Evolutionary conservation across 805 yeast species (phyloP).

Genomic region (Metschnikowia lunata): DNA sequence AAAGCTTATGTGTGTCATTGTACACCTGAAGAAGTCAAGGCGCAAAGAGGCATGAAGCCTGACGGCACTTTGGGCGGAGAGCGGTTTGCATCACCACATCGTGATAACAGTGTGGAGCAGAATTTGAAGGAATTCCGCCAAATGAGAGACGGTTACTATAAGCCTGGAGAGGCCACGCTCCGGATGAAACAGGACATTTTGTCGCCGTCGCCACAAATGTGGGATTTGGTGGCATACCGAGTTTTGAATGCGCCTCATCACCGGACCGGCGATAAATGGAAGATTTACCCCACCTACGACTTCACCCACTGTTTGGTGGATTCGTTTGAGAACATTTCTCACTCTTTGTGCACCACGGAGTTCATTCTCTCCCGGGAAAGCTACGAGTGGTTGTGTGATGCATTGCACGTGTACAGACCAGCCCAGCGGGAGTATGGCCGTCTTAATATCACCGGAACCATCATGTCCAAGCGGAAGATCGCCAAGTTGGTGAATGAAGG

Average conservation of each 20-base stretch:
- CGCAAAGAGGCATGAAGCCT: constrained; percentile 82
- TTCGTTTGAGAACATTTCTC: constrained; percentile 93
- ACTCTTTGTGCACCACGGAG: constrained; percentile 94
- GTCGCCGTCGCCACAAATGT: constrained; percentile 97
- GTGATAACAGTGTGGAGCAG: constrained; percentile 66
- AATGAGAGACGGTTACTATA: constrained; percentile 86
- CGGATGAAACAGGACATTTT: constrained; percentile 93
- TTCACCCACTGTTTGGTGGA: constrained; percentile 99
- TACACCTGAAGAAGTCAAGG: constrained; percentile 85
- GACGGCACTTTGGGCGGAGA: constrained; percentile 95
- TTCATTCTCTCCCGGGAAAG: constrained; percentile 88
- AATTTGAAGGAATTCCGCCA: constrained; percentile 76
- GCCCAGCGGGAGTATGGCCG: constrained; percentile 99
- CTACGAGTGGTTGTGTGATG: constrained; percentile 98
- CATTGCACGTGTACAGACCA: constrained; percentile 90
- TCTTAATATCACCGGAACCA: constrained; percentile 89
- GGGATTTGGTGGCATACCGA: constrained; percentile 98
- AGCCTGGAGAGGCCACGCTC: constrained; percentile 88
- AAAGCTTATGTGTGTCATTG: constrained; percentile 92
- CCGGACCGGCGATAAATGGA: constrained; percentile 97
- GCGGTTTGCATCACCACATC: constrained; percentile 76
- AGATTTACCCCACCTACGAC: constrained; percentile 96
- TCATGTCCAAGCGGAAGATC: constrained; percentile 92
- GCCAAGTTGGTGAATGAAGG: constrained; percentile 82
- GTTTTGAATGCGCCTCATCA: constrained; percentile 90